Evolutionary conservation across 2,329 filamentous ascomycete species (phyloP), one percentile per base, ranked within the genome.

Genomic region (Scorias spongiosa): DNA sequence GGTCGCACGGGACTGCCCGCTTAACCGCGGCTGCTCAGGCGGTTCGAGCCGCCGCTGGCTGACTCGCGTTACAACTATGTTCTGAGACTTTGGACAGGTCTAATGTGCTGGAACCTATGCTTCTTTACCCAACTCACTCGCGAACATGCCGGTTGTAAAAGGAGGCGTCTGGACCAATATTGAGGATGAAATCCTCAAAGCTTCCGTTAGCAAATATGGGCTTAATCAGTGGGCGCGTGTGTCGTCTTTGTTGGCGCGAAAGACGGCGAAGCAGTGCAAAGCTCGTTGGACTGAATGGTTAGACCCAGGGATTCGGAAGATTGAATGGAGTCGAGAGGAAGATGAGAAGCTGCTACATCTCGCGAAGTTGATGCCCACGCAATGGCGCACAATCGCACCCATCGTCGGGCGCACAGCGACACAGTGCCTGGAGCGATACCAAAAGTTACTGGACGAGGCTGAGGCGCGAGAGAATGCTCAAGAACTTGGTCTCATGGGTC

Each of bases 241-340:
- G 51, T 95, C 91, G 44, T 96, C 91, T 46, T 77, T 98, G 51
- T 80, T 98, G 52, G 89, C 89, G 61, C 85, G 93, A 59, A 98
- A 98, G 66, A 96, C 91, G 29, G 81, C 91, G 42, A 98, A 98
- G 69, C 91, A 98, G 69, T 98, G 91, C 78, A 98, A 98, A 69
- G 89, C 91, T 48, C 76, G 91, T 68, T 98, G 91, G 91, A 80
- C 81, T 62, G 89, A 98, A 74, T 98, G 91, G 89, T 76, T 98
- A 53, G 91, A 98, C 60, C 91, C 91, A 15, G 85, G 84, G 61
- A 96, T 98, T 69, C 84, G 89, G 59, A 98, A 98, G 72, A 91
- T 93, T 55, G 91, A 98, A 68, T 98, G 91, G 89, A 94, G 86
- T 61, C 84, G 91, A 59, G 91, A 98, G 65, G 91, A 98, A 63